A percentile compares a stretch with the other conserved stretches of the same genome.
These are phyloP conservation scores for Trichoderma lentiforme DNA, from an alignment of 2,329 filamentous ascomycete species.

Conservation along the genomic window DNA sequence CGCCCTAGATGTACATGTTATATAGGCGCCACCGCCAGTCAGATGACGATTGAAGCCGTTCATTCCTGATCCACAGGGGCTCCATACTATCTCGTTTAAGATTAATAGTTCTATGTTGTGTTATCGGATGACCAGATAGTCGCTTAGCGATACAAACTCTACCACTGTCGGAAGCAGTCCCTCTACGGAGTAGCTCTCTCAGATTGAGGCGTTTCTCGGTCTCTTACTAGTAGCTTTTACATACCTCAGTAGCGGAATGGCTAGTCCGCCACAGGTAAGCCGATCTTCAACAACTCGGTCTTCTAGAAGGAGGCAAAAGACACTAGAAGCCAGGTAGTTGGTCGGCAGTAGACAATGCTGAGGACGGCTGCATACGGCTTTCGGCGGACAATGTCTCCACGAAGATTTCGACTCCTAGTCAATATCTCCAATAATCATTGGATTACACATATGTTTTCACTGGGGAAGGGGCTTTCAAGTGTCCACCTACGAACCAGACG, in stretches of 20 bases:
- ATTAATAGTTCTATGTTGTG: background rate
- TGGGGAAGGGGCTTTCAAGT: background rate
- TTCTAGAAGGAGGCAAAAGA: background rate
- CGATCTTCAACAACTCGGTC: background rate
- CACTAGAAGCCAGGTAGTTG: background rate
- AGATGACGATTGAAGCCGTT: background rate
- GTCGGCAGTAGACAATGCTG: background rate
- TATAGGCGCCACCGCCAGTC: background rate
- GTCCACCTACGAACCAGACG: background rate
- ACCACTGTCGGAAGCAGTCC: background rate
- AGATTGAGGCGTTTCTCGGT: background rate
- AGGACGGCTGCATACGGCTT: background rate
- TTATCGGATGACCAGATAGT: background rate
- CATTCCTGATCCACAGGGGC: background rate
- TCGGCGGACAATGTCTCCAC: background rate
- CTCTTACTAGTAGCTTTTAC: background rate
- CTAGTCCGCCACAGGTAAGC: background rate
- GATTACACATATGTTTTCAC: background rate
- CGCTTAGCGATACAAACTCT: background rate
- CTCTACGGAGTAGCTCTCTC: background rate
- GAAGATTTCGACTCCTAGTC: background rate
- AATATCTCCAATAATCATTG: too few species aligned
- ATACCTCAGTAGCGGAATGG: background rate
- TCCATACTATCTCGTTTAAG: background rate
- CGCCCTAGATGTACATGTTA: background rate